A percentile compares a stretch with the other conserved stretches of the same genome.
These are phyloP conservation scores for Vitis rotundifolia DNA, from an alignment of 164 flowering plant genomes.

Conservation along the genomic window DNA sequence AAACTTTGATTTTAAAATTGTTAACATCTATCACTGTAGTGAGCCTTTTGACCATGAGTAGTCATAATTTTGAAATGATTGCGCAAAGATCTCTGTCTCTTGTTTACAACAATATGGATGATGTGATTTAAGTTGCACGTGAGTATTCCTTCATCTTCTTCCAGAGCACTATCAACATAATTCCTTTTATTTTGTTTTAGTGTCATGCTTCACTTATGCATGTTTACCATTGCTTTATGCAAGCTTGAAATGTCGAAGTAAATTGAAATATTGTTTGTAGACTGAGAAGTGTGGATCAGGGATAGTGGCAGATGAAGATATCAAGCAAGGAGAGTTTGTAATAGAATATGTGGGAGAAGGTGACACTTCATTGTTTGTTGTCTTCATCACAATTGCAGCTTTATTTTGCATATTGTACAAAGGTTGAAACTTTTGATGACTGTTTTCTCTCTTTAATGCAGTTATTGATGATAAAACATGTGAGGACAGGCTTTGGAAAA, in stretches of 20 bases:
- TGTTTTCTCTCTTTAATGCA: constrained; percentile 27
- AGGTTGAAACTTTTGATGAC: not conserved
- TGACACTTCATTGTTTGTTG: constrained; percentile 21
- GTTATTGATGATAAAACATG: constrained; percentile 98
- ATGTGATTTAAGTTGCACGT: too few species aligned
- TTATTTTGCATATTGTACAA: not conserved
- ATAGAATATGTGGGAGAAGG: constrained; percentile 99
- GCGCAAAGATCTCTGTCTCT: too few species aligned
- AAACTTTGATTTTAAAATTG: too few species aligned
- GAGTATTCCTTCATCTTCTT: too few species aligned
- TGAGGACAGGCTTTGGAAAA: constrained; percentile 98
- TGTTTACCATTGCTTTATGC: not conserved
- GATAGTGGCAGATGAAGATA: constrained; percentile 91
- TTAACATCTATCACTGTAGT: too few species aligned
- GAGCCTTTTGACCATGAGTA: too few species aligned
- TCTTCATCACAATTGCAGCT: not conserved
- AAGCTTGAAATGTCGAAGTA: not conserved
- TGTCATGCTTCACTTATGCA: not conserved
- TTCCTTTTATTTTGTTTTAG: not conserved
- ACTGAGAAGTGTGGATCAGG: constrained; percentile 99
- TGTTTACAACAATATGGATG: too few species aligned
- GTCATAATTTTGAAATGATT: too few species aligned
- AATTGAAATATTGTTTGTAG: constrained; percentile 46
- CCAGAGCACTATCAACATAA: too few species aligned
- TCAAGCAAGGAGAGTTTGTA: constrained; percentile 83